Evolutionary conservation across 2,329 filamentous ascomycete genomes (phyloP).

Genomic region (Diaporthe sp.): DNA sequence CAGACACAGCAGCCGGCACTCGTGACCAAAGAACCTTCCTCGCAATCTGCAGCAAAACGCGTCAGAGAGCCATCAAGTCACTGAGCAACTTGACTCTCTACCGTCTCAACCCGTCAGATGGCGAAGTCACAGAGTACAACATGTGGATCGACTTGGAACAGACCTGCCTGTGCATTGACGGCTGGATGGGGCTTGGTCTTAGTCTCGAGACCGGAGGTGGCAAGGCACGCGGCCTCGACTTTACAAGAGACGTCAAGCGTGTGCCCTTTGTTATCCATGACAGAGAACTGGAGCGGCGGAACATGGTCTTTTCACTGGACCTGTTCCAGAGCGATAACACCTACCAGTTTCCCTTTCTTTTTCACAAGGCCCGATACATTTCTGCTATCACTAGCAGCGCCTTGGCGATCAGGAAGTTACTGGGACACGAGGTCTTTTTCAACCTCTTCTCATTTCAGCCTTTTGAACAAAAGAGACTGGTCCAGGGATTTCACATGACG

Average conservation of each 20-base stretch:
- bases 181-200: no score
- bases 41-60: background rate
- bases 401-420: rapidly evolving
- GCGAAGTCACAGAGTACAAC: background rate
- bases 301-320: no score
- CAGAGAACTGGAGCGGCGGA: no score
- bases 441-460: background rate
- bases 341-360: no score
- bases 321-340: no score
- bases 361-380: background rate
- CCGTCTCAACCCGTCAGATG: no score
- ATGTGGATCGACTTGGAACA: background rate
- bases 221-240: background rate
- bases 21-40: background rate
- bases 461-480: background rate
- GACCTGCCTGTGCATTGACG: background rate
- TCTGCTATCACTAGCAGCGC: background rate
- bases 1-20: background rate
- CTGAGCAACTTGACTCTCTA: background rate
- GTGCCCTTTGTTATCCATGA: background rate
- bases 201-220: rapidly evolving
- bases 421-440: background rate
- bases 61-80: background rate
- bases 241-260: background rate
- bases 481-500: background rate